Evolutionary conservation across 176 grass and related monocot species (phyloP).

Genomic region (Cocos nucifera): DNA sequence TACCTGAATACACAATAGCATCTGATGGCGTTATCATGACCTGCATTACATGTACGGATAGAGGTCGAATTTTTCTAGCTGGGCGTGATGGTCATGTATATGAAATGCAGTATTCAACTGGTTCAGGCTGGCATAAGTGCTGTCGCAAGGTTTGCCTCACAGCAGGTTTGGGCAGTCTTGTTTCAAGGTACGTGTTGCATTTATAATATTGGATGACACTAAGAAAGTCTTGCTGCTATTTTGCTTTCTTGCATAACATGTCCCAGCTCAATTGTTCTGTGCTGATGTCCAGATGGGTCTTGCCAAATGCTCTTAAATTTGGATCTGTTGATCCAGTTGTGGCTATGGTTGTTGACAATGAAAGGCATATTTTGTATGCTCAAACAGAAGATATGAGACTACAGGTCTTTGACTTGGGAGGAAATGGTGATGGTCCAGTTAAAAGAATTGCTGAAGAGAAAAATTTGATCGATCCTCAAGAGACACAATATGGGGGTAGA

Average conservation of each 20-base stretch:
- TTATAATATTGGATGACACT: too few relatives aligned
- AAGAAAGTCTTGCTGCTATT: too few relatives aligned
- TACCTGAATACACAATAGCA: conserved; percentile 76
- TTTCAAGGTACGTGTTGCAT: conserved; percentile 53
- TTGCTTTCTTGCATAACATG: too few relatives aligned
- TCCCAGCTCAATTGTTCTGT: conserved; percentile 12
- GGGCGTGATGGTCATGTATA: conserved; percentile 87
- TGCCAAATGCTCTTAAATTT: conserved; percentile 92
- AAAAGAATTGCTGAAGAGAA: conserved; percentile 85
- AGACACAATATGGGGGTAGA: conserved; percentile 50
- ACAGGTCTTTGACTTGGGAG: conserved; percentile 83
- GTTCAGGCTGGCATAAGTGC: conserved; percentile 84
- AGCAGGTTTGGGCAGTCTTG: conserved; percentile 62
- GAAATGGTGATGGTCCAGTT: conserved; percentile 57
- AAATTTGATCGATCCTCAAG: conserved; percentile 81
- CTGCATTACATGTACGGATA: conserved; percentile 78
- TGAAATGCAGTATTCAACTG: conserved; percentile 83
- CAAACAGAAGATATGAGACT: conserved; percentile 80
- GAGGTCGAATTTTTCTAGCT: conserved; percentile 81
- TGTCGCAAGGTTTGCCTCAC: conserved; percentile 87
- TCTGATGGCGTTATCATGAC: conserved; percentile 90
- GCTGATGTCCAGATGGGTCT: conserved; percentile 63
- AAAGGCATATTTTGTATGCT: conserved; percentile 83
- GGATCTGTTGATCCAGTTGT: conserved; percentile 84
- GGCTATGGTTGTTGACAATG: conserved; percentile 85